A percentile compares a stretch with the other conserved stretches of the same genome.
phyloP scores from a whole-genome alignment of 192 early-diverging fungal genomes.

The Backusella macrospora region DNA sequence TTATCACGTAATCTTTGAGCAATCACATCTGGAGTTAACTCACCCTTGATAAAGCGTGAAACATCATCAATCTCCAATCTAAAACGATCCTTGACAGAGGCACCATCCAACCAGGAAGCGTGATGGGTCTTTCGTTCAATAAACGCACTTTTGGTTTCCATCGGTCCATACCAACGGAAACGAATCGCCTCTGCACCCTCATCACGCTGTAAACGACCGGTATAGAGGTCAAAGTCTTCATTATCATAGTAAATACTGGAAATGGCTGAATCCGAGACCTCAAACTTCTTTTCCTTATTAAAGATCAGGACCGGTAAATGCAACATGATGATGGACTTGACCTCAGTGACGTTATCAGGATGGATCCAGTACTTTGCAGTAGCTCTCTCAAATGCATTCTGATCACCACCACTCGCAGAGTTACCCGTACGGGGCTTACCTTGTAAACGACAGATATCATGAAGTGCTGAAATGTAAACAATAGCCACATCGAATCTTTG shows the following conservation, averaged over 20 bases:
- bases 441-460: too few relatives aligned
- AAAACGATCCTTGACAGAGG: conserved; percentile 43
- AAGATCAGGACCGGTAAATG: conserved; percentile 50
- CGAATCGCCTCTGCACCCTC: conserved; percentile 43
- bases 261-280: conserved; percentile 36
- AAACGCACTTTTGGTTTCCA: conserved; percentile 31
- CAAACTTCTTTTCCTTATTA: conserved; percentile 48
- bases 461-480: conserved; percentile 81
- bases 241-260: conserved; percentile 43
- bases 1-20: conserved; percentile 63
- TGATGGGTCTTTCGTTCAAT: conserved; percentile 45
- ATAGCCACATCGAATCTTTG: conserved; percentile 89
- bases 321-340: conserved; percentile 42
- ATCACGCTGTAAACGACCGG: conserved; percentile 39
- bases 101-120: conserved; percentile 40
- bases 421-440: conserved; percentile 36
- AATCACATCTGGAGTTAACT: conserved; percentile 54
- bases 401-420: conserved; percentile 38
- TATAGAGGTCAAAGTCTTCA: too few relatives aligned
- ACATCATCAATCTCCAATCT: conserved; percentile 35
- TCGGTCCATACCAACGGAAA: too few relatives aligned
- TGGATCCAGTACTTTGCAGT: conserved; percentile 60
- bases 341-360: conserved; percentile 42
- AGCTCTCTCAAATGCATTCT: conserved; percentile 72
- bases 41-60: conserved; percentile 18